Conservation (phyloP, 176 grass and related monocot species). For the Cymbopogon citratus region DNA sequence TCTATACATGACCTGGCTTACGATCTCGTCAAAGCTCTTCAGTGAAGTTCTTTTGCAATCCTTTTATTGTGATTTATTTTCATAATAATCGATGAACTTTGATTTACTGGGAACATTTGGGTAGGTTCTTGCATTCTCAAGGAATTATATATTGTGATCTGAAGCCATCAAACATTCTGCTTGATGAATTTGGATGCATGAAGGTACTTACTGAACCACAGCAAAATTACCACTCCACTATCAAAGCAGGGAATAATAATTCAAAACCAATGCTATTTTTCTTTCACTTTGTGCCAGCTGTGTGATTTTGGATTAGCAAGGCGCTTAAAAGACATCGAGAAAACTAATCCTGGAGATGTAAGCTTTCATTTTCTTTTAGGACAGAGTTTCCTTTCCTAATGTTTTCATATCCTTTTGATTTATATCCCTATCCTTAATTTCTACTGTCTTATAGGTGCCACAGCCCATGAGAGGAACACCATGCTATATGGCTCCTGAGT, state of each 20-base stretch:
- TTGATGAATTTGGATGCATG: constrained; percentile 93
- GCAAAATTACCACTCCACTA: constrained; percentile 6
- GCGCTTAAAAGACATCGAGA: constrained; percentile 79
- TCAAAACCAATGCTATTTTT: constrained; percentile 8
- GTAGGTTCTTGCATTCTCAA: constrained; percentile 97
- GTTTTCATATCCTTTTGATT: constrained; percentile 24
- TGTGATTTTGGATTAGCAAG: constrained; percentile 97
- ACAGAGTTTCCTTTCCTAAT: constrained; percentile 1
- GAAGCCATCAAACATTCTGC: constrained; percentile 94
- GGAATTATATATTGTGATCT: constrained; percentile 96
- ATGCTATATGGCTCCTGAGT: constrained; percentile 98
- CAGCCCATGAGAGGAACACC: constrained; percentile 87
- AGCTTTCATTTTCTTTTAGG: constrained; percentile 19
- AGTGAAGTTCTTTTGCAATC: constrained; percentile 51
- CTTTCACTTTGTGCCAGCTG: constrained; percentile 40
- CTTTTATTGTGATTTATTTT: constrained; percentile 26
- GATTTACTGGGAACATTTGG: constrained; percentile 25
- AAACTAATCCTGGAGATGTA: constrained; percentile 52
- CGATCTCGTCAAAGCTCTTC: constrained; percentile 80
- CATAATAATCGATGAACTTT: constrained; percentile 8
- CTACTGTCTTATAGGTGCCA: constrained; percentile 39
- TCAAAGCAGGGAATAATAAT: constrained; percentile 6
- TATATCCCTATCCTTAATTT: constrained; percentile 22
- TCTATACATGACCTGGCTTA: constrained; percentile 86
- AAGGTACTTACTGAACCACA: constrained; percentile 57